These are phyloP conservation scores for Iris macrosiphon DNA, from an alignment of 106 monocot species.

Conservation along the genomic window DNA sequence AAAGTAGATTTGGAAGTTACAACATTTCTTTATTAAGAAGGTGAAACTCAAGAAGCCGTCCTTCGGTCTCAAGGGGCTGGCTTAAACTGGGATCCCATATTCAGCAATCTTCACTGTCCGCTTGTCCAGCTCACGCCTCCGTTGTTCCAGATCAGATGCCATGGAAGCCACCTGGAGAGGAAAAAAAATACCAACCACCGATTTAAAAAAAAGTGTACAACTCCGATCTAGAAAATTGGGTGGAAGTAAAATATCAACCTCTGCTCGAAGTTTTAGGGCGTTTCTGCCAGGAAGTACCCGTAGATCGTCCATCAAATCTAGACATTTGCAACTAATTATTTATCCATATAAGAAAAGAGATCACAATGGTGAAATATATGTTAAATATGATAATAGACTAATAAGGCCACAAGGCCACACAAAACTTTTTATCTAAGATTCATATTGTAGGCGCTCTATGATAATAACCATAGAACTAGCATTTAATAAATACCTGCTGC, in stretches of 20 bases:
- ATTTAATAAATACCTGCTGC: constrained; percentile 13
- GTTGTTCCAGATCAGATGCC: constrained; percentile 21
- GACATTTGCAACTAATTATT: too few species aligned
- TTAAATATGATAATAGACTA: too few species aligned
- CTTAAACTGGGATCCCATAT: constrained; percentile 18
- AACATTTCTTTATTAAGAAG: too few species aligned
- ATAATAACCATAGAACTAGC: neutral
- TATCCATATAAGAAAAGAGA: too few species aligned
- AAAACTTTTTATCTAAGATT: too few species aligned
- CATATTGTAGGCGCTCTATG: too few species aligned
- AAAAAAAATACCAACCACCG: too few species aligned
- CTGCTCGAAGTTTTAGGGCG: constrained; percentile 23
- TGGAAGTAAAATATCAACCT: constrained; percentile 1
- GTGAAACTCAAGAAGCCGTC: too few species aligned
- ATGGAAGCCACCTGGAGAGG: constrained; percentile 18
- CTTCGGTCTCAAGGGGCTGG: neutral
- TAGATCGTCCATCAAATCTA: constrained; percentile 26
- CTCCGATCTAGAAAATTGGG: too few species aligned
- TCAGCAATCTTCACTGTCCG: constrained; percentile 26
- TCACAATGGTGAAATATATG: too few species aligned
- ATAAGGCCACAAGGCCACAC: neutral
- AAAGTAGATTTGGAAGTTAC: too few species aligned
- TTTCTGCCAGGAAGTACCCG: constrained; percentile 19
- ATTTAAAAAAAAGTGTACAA: too few species aligned
- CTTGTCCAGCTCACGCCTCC: constrained; percentile 23